Base-by-base conservation (phyloP, 805 yeast species). In the Kluyveromyces lactis region DNA sequence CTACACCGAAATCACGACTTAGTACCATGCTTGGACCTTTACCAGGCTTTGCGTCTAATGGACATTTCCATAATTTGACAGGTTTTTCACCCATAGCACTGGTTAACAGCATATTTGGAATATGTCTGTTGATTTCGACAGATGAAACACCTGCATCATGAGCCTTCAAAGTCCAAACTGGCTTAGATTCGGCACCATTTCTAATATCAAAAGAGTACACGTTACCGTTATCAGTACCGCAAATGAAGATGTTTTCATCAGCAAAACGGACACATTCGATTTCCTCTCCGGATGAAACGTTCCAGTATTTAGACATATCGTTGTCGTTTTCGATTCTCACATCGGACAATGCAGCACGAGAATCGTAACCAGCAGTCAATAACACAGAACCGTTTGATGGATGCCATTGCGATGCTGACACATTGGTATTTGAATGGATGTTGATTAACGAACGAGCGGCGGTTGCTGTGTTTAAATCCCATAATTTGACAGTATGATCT, bases 101-200 rank as follows among this genome's bases (percentile, higher is more conserved):
- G 1, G 97, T 86, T 18, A 79, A 77, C 55, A 92, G 62, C 69
- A 85, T 64, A 15, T 90, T 92, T 18, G 80, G 79, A 24, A 86
- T 58, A 55, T 67, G 73, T 18, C 58, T 56, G 63, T 86, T 89
- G 27, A 80, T 72, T 49, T 81, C 81, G 49, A 92, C 71, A 2
- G 90, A 71, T 4, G 96, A 81, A 45, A 92, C 81, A 45, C 95
- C 97, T 2, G 95, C 75, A 64, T 92, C 97, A 60, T 92, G 98
- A 2, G 97, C 97, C 62, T 92, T 95, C 50, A 92, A 69, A 2
- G 95, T 86, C 98, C 98, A 92, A 24, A 90, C 53, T 15, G 97
- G 89, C 47, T 72, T 73, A 42, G 69, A 66, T 33, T 70, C 72
- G 28, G 69, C 74, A 23, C 49, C 53, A 37, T 65, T 66, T 60